These are phyloP conservation scores for Coprinopsis sp. DNA, from an alignment of 768 basidiomycete genomes.

Conservation along the genomic window DNA sequence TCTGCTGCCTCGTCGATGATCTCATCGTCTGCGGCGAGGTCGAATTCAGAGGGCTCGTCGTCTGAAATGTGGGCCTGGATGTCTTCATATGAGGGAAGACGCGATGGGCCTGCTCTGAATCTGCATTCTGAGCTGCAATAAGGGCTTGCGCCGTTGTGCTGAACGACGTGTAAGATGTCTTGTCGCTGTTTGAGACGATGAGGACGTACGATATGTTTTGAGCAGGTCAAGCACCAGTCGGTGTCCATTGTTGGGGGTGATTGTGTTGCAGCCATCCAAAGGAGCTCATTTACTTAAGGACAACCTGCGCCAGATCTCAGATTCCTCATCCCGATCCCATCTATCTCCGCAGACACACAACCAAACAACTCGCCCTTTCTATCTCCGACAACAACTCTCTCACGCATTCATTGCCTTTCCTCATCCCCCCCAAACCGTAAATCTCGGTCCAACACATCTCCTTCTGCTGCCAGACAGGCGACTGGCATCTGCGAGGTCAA, in stretches of 20 bases:
- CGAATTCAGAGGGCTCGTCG: slow-evolving; percentile 23
- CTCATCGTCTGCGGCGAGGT: slow-evolving; percentile 23
- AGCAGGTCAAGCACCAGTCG: slow-evolving; percentile 70
- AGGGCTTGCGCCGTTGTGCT: slow-evolving; percentile 29
- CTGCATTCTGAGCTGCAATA: slow-evolving; percentile 53
- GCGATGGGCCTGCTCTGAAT: slow-evolving; percentile 27
- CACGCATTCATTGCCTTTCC: too few relatives aligned
- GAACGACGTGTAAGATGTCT: slow-evolving; percentile 12
- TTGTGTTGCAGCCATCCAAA: too few relatives aligned
- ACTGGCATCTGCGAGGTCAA: too few relatives aligned
- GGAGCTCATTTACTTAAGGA: too few relatives aligned
- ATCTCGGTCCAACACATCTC: too few relatives aligned
- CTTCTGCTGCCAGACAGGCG: too few relatives aligned
- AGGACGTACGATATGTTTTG: slow-evolving; percentile 49
- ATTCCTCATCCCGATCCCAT: too few relatives aligned
- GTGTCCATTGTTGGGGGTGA: slow-evolving; percentile 57
- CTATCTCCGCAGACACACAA: too few relatives aligned
- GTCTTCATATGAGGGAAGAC: slow-evolving; percentile 9
- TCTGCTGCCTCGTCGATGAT: slow-evolving; percentile 18
- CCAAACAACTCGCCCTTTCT: too few relatives aligned
- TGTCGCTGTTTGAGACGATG: background rate
- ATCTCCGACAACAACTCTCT: too few relatives aligned
- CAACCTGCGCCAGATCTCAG: background rate
- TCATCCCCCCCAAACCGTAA: too few relatives aligned
- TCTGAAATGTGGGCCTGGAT: slow-evolving; percentile 15